Conservation (phyloP, 176 grass and related monocot species). For the Pontederia paniculata region DNA sequence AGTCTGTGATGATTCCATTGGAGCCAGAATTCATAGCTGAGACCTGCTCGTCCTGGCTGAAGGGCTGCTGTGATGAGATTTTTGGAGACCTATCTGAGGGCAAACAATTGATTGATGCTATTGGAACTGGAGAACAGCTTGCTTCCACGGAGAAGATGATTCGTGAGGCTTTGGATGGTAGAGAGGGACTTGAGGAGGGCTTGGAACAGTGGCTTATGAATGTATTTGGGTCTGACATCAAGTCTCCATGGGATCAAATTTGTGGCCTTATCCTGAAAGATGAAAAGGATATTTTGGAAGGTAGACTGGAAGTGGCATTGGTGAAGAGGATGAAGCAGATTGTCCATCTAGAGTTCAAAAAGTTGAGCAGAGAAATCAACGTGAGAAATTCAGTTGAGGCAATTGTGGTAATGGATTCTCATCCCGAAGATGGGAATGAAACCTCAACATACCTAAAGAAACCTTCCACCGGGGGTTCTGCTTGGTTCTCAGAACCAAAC, state of each 20-base stretch:
- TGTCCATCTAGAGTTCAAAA: constrained; percentile 60
- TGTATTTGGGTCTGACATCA: constrained; percentile 79
- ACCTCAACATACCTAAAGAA: constrained; percentile 50
- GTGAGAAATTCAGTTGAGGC: constrained; percentile 50
- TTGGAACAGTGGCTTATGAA: constrained; percentile 90
- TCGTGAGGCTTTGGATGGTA: constrained; percentile 46
- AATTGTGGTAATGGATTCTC: constrained; percentile 32
- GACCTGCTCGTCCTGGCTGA: constrained; percentile 66
- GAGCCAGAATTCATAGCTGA: constrained; percentile 45
- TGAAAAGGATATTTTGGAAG: constrained; percentile 78
- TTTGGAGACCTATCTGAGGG: constrained; percentile 47
- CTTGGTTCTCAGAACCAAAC: constrained; percentile 94
- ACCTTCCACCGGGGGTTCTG: constrained; percentile 31
- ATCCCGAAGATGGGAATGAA: constrained; percentile 41
- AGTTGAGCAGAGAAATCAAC: constrained; percentile 42
- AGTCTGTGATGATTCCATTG: constrained; percentile 68
- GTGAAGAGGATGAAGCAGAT: constrained; percentile 72
- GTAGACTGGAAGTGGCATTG: constrained; percentile 76
- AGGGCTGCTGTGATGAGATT: constrained; percentile 55
- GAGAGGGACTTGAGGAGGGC: constrained; percentile 56
- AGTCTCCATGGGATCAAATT: constrained; percentile 95
- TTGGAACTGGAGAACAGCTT: constrained; percentile 57
- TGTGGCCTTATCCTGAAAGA: constrained; percentile 73
- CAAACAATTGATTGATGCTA: constrained; percentile 47
- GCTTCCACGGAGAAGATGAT: constrained; percentile 57